Percentiles rank a stretch among this genome's conserved stretches.
Evolutionary conservation across 306 rosid genomes (phyloP).

Genomic region (Luffa acutangula): DNA sequence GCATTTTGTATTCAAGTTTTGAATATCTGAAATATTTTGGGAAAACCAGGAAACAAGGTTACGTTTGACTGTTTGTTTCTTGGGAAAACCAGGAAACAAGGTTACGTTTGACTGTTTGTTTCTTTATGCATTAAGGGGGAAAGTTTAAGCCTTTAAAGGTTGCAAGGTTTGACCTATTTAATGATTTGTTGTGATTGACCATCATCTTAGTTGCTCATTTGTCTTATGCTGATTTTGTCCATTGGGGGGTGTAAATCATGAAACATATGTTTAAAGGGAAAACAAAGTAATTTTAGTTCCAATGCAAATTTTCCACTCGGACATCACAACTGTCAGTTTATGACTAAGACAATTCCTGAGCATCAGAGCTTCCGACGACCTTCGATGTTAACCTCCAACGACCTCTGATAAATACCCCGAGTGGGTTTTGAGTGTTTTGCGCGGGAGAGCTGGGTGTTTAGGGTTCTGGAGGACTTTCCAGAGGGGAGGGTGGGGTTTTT

Average conservation of each 20-base stretch:
- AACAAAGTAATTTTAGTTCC: background rate
- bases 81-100: background rate
- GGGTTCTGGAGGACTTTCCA: too few relatives aligned
- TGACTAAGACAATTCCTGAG: too few relatives aligned
- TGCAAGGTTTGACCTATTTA: background rate
- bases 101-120: background rate
- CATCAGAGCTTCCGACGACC: too few relatives aligned
- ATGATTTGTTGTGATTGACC: background rate
- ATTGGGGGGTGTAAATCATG: background rate
- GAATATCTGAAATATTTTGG: background rate
- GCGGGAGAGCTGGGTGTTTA: too few relatives aligned
- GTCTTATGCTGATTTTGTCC: background rate
- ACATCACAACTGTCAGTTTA: background rate
- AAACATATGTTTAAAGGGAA: background rate
- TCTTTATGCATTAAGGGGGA: background rate
- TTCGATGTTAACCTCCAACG: too few relatives aligned
- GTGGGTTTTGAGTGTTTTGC: too few relatives aligned
- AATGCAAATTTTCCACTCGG: background rate
- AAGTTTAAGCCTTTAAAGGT: background rate
- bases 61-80: background rate
- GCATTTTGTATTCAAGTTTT: background rate
- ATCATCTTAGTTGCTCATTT: background rate
- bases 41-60: background rate
- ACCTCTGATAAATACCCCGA: too few relatives aligned
- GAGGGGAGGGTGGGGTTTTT: too few relatives aligned